These are phyloP conservation scores for Rhizopogon roseolus DNA, from an alignment of 768 basidiomycete genomes.

Conservation along the genomic window DNA sequence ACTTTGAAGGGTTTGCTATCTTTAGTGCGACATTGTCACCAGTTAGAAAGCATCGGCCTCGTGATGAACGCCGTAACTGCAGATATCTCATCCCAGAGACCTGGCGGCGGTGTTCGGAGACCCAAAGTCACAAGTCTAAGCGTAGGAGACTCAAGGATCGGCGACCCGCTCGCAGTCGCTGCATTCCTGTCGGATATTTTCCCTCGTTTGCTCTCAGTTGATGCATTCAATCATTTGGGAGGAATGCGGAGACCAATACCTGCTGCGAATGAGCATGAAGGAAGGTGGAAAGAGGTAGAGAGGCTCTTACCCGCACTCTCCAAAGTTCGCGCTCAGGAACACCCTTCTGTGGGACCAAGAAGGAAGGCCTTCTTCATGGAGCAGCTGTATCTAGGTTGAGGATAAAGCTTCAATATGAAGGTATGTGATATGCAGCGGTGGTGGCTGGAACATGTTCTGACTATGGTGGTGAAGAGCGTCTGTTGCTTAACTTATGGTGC, in stretches of 20 bases:
- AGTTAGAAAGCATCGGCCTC: not conserved
- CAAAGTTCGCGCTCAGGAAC: slow-evolving; percentile 1
- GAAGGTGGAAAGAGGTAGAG: slow-evolving; percentile 1
- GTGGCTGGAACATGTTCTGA: not conserved
- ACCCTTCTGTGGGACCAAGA: not conserved
- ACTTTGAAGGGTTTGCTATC: slow-evolving; percentile 3
- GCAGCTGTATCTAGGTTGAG: not conserved
- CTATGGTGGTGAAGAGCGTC: not conserved
- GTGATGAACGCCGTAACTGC: not conserved
- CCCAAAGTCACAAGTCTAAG: not conserved
- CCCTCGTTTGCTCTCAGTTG: not conserved
- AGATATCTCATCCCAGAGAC: slow-evolving; percentile 1
- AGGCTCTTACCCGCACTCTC: not conserved
- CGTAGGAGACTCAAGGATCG: not conserved
- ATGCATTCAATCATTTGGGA: not conserved
- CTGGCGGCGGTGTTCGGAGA: not conserved
- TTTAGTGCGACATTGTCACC: slow-evolving; percentile 3
- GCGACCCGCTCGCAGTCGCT: not conserved
- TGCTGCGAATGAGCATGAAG: not conserved
- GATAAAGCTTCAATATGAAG: not conserved
- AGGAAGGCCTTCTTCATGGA: not conserved
- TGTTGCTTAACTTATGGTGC: not conserved
- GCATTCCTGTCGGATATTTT: slow-evolving; percentile 1
- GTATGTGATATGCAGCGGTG: not conserved
- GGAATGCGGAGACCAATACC: not conserved